Conservation (phyloP, 1,284 basidiomycete genomes). For the Vanrija sp. region DNA sequence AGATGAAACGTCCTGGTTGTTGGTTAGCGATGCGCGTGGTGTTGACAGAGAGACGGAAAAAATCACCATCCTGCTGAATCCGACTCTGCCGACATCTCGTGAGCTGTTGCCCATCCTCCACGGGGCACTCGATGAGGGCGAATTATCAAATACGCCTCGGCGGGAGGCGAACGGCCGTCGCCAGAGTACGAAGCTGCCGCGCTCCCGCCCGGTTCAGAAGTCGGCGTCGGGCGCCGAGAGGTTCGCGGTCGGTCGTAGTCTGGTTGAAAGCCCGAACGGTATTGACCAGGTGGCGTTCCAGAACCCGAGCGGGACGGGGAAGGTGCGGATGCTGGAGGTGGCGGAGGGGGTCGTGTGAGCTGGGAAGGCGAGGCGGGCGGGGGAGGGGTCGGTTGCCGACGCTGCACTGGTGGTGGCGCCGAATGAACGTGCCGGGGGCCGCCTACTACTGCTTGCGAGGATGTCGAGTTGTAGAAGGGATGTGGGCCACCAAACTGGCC, state of each 20-base stretch:
- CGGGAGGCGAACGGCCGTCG: constrained; percentile 12
- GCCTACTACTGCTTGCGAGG: no score
- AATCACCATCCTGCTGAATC: constrained; percentile 14
- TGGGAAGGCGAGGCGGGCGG: constrained; percentile 14
- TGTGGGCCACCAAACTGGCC: no score
- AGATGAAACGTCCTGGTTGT: constrained; percentile 10
- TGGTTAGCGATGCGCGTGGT: background rate
- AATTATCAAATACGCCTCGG: constrained; percentile 15
- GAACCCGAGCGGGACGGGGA: constrained; percentile 4
- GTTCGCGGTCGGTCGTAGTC: constrained; percentile 10
- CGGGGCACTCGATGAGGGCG: constrained; percentile 16
- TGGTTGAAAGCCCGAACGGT: constrained; percentile 15
- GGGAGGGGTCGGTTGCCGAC: constrained; percentile 4
- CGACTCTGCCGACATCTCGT: background rate
- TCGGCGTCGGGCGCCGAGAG: constrained; percentile 1
- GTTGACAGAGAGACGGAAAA: background rate
- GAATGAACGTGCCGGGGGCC: background rate
- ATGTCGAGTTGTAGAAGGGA: no score
- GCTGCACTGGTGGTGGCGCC: background rate
- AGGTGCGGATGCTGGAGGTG: constrained; percentile 12
- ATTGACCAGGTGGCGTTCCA: constrained; percentile 1
- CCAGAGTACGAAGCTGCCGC: constrained; percentile 5
- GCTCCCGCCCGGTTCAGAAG: constrained; percentile 1
- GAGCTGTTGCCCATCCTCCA: constrained; percentile 8
- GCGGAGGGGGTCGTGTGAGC: constrained; percentile 3